Evolutionary conservation across 345 rosid species (phyloP).

Genomic region (Excoecaria cochinchinensis): DNA sequence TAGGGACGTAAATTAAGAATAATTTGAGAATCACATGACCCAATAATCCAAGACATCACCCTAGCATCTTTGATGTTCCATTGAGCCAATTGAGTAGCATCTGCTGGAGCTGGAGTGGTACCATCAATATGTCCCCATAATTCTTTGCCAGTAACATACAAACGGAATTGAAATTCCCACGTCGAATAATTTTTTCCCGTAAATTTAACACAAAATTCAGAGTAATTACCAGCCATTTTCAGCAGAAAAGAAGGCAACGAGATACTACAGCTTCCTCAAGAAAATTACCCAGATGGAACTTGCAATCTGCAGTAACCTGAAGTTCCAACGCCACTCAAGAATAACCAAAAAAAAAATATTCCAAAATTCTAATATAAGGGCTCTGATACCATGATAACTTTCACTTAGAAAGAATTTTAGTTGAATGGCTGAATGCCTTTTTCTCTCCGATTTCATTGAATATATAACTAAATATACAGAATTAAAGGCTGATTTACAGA

Average conservation of each 20-base stretch:
- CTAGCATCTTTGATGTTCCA: conserved; percentile 7
- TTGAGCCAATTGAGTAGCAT: background rate
- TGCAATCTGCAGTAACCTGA: background rate
- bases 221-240: background rate
- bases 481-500: no score
- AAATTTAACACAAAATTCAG: background rate
- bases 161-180: conserved; percentile 17
- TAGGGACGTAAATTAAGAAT: background rate
- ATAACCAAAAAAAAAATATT: background rate
- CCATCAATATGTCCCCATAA: conserved; percentile 9
- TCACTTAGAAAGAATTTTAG: background rate
- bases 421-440: background rate
- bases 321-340: background rate
- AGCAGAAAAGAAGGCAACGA: background rate
- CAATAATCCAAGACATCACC: conserved; percentile 2
- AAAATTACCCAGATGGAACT: background rate
- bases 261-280: background rate
- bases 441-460: background rate
- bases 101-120: background rate
- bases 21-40: background rate
- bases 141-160: conserved; percentile 9
- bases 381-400: background rate
- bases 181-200: conserved; percentile 13
- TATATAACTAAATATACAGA: no score
- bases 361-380: background rate